A percentile compares a stretch with the other conserved stretches of the same genome.
These are phyloP conservation scores for Fusarium fujikuroi DNA, from an alignment of 2,329 filamentous ascomycete genomes.

Conservation along the genomic window DNA sequence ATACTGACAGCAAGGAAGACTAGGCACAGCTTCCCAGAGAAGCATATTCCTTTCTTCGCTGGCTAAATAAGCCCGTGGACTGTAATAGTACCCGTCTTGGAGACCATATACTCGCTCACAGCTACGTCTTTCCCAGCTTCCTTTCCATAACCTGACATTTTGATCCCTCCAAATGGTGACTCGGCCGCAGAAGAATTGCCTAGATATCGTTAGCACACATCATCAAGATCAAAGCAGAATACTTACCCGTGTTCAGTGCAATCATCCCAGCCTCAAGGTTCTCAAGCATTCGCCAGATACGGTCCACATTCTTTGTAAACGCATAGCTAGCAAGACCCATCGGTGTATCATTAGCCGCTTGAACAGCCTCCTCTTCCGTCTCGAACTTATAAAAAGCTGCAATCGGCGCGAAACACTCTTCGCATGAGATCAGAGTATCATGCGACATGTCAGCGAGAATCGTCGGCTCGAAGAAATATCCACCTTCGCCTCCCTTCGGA, in stretches of 20 bases:
- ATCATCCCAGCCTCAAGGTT: conserved; percentile 38
- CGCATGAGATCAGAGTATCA: conserved; percentile 2
- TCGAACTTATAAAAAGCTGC: conserved; percentile 27
- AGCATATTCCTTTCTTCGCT: accelerated
- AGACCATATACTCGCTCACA: conserved; percentile 55
- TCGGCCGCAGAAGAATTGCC: conserved; percentile 49
- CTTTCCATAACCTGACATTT: conserved; percentile 33
- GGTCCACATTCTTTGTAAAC: conserved; percentile 25
- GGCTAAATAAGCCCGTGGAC: neutral
- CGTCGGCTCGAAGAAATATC: conserved; percentile 33
- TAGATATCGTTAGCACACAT: neutral
- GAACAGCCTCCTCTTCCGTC: conserved; percentile 29
- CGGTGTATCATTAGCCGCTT: conserved; percentile 15
- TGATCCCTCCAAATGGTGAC: conserved; percentile 47
- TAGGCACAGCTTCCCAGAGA: accelerated
- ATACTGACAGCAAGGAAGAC: neutral
- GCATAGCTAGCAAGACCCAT: conserved; percentile 31
- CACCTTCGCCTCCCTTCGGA: neutral
- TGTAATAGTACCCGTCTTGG: conserved; percentile 47
- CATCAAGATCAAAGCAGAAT: accelerated
- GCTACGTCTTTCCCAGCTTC: conserved; percentile 55
- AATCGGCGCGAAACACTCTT: conserved; percentile 34
- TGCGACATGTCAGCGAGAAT: conserved; percentile 21
- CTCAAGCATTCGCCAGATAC: conserved; percentile 23
- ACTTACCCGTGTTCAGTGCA: conserved; percentile 12